These are phyloP conservation scores for Knufia fluminis DNA, from an alignment of 2,329 filamentous ascomycete genomes.

Conservation along the genomic window DNA sequence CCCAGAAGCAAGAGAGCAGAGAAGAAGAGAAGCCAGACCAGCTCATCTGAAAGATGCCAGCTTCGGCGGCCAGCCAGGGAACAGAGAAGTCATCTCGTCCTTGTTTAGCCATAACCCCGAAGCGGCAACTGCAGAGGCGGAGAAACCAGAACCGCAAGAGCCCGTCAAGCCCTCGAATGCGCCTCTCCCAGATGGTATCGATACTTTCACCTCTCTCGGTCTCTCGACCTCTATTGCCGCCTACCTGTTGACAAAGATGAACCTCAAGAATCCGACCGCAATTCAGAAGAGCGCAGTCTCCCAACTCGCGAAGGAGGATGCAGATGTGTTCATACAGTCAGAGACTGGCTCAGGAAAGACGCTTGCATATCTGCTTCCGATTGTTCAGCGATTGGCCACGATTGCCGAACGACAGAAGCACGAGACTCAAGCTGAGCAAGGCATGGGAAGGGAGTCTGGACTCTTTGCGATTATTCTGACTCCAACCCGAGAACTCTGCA, in stretches of 20 bases:
- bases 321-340: slow-evolving; percentile 91
- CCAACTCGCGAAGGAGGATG: slow-evolving; percentile 68
- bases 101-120: slow-evolving; percentile 87
- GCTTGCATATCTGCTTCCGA: slow-evolving; percentile 84
- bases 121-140: slow-evolving; percentile 38
- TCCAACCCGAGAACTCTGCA: slow-evolving; percentile 86
- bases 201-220: slow-evolving; percentile 78
- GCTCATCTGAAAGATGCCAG: slow-evolving; percentile 6
- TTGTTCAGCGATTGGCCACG: slow-evolving; percentile 77
- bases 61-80: slow-evolving; percentile 25
- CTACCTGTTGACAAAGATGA: slow-evolving; percentile 75
- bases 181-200: slow-evolving; percentile 70
- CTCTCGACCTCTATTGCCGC: slow-evolving; percentile 70
- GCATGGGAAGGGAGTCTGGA: slow-evolving; percentile 60
- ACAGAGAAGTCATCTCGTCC: slow-evolving; percentile 69
- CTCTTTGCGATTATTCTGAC: slow-evolving; percentile 90
- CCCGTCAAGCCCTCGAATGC: slow-evolving; percentile 77
- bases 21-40: slow-evolving; percentile 6
- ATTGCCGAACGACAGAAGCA: slow-evolving; percentile 47
- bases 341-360: slow-evolving; percentile 98
- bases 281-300: slow-evolving; percentile 87
- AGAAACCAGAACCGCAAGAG: slow-evolving; percentile 30
- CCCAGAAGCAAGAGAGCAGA: slow-evolving; percentile 21
- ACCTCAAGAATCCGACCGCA: slow-evolving; percentile 81
- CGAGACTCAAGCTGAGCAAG: slow-evolving; percentile 30